These are phyloP conservation scores for Paramecium octaurelia DNA, from an alignment of 73 alveolate species.

Conservation along the genomic window DNA sequence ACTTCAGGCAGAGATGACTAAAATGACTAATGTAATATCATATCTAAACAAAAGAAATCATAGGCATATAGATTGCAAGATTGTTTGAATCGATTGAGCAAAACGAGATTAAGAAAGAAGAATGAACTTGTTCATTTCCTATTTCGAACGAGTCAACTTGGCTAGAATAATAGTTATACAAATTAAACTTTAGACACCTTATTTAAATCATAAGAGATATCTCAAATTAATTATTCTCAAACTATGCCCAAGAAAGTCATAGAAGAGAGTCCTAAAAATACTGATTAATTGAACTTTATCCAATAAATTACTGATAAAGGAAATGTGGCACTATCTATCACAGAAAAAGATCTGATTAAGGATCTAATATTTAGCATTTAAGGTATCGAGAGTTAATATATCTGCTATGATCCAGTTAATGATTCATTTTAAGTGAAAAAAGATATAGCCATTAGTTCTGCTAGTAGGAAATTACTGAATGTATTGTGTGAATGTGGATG, in stretches of 20 bases:
- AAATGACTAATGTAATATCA: not conserved
- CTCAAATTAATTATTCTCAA: not conserved
- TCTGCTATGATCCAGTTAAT: not conserved
- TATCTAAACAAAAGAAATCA: not conserved
- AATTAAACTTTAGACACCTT: not conserved
- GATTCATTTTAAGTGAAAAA: conserved; percentile 42
- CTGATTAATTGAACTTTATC: not conserved
- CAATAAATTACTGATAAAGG: not conserved
- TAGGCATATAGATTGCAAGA: not conserved
- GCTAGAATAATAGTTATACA: not conserved
- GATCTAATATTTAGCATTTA: conserved; percentile 27
- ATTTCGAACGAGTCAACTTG: not conserved
- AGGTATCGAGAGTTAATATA: conserved; percentile 59
- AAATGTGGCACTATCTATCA: not conserved
- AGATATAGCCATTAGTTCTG: conserved; percentile 6
- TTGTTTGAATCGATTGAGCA: not conserved
- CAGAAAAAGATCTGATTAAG: not conserved
- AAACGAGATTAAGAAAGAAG: not conserved
- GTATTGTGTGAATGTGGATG: conserved; percentile 42
- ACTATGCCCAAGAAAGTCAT: not conserved
- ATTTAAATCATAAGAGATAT: not conserved
- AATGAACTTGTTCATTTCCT: not conserved
- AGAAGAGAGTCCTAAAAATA: not conserved
- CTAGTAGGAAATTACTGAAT: conserved; percentile 40
- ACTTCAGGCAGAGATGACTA: not conserved